phyloP scores from a whole-genome alignment of 176 grass and related monocot species.

The Triticum monococcum region DNA sequence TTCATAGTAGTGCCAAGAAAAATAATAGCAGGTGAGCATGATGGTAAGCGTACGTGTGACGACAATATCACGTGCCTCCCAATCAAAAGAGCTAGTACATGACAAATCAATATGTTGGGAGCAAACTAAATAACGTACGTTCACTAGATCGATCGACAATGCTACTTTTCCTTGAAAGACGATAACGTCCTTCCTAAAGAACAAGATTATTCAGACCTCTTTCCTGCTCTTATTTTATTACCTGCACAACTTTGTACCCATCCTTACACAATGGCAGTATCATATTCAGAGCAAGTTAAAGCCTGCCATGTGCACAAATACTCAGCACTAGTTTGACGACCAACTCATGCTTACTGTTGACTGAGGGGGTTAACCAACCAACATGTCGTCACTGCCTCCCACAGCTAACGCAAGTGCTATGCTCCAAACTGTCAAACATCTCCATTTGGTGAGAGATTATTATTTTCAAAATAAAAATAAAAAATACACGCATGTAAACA shows the following conservation, averaged over 20 bases:
- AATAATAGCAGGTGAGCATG: background rate
- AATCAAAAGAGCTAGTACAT: constrained; percentile 24
- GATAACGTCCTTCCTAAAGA: constrained; percentile 31
- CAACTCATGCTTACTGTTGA: constrained; percentile 13
- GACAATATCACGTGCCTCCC: constrained; percentile 43
- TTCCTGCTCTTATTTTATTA: background rate
- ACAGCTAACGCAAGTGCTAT: background rate
- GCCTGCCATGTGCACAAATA: constrained; percentile 30
- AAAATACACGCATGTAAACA: constrained; percentile 18
- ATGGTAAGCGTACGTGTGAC: constrained; percentile 45
- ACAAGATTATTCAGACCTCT: constrained; percentile 46
- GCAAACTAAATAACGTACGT: constrained; percentile 22
- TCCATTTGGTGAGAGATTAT: constrained; percentile 11
- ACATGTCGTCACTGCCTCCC: background rate
- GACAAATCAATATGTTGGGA: constrained; percentile 18
- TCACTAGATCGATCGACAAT: constrained; percentile 7
- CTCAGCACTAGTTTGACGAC: background rate
- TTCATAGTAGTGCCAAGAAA: background rate
- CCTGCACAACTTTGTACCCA: constrained; percentile 18
- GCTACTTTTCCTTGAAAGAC: background rate
- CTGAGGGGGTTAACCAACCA: constrained; percentile 30
- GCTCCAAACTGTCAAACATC: constrained; percentile 25
- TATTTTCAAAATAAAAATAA: no score
- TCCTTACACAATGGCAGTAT: background rate
- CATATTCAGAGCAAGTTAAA: background rate